Evolutionary conservation across 805 yeast species (phyloP).

Genomic region (Lipomyces chichibuensis): DNA sequence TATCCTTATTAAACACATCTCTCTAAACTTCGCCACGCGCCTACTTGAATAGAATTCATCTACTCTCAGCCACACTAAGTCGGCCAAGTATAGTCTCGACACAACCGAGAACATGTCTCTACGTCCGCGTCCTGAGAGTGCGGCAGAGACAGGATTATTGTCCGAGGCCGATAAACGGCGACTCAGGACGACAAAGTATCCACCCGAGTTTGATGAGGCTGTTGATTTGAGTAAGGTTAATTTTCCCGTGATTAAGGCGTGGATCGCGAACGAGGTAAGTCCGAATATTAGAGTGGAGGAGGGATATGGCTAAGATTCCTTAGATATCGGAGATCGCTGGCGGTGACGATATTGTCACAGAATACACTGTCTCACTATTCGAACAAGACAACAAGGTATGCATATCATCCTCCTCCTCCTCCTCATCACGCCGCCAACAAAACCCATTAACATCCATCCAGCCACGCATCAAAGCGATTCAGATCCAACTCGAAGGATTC

Average conservation of each 20-base stretch:
- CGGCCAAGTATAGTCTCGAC: neutral
- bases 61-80: neutral
- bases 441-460: neutral
- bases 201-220: constrained; percentile 15
- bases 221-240: constrained; percentile 17
- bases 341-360: constrained; percentile 21
- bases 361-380: constrained; percentile 12
- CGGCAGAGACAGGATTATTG: neutral
- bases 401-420: neutral
- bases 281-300: neutral
- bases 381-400: constrained; percentile 14
- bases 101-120: neutral
- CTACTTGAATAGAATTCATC: neutral
- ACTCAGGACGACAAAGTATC: constrained; percentile 9
- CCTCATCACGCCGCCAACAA: neutral
- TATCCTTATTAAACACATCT: neutral
- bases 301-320: neutral
- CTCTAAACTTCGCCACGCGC: neutral
- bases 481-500: constrained; percentile 20
- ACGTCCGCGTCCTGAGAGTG: neutral
- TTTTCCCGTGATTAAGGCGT: constrained; percentile 14
- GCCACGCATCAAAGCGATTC: constrained; percentile 22
- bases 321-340: constrained; percentile 10
- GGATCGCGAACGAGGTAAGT: constrained; percentile 22
- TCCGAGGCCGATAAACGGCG: constrained; percentile 15